Conservation (phyloP, 495 filamentous ascomycete genomes). For the Cetradonia linearis region DNA sequence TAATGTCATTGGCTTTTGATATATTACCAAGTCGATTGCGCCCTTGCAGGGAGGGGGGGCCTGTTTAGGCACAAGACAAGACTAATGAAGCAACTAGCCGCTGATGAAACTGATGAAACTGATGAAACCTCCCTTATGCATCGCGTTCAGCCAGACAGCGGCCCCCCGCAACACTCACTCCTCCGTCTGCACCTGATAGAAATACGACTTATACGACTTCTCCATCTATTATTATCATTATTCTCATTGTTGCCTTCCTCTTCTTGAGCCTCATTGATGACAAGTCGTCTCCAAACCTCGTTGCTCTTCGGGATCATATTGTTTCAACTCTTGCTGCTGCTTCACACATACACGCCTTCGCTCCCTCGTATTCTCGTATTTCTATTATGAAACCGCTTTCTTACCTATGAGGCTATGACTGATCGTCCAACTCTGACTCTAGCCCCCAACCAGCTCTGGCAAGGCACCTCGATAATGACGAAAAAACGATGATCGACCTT, state of each 20-base stretch:
- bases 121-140: conserved; percentile 1
- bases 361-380: background rate
- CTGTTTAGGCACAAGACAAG: background rate
- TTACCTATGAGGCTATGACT: background rate
- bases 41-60: conserved; percentile 4
- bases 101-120: conserved; percentile 12
- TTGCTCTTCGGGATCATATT: background rate
- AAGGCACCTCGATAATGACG: background rate
- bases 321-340: background rate
- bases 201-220: background rate
- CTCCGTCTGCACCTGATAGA: background rate
- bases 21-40: conserved; percentile 4
- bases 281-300: background rate
- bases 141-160: background rate
- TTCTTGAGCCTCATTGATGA: background rate
- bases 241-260: background rate
- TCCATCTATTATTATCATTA: no score
- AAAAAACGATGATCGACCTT: background rate
- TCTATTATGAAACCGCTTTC: background rate
- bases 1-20: background rate
- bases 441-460: background rate
- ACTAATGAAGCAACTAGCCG: conserved; percentile 2
- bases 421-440: background rate
- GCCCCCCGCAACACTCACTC: background rate
- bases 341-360: background rate